Percentiles rank a stretch among this genome's conserved stretches.
Conservation (phyloP, 2,329 filamentous ascomycete species). For the Colletotrichum abscissum region DNA sequence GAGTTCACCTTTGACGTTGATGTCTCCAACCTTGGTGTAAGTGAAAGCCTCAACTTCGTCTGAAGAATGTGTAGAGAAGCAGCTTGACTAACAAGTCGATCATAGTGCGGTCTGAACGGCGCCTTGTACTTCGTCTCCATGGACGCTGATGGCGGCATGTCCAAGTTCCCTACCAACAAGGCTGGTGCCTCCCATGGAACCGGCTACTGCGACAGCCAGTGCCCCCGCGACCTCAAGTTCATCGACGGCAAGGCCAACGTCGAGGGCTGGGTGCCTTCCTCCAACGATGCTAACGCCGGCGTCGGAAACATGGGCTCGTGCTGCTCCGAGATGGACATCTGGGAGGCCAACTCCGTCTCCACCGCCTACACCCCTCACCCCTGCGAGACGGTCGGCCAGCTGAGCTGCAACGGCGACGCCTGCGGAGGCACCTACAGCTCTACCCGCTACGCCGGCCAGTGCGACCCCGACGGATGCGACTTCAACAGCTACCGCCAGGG, state of each 20-base stretch:
- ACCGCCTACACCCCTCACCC: slow-evolving; percentile 74
- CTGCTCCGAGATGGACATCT: slow-evolving; percentile 73
- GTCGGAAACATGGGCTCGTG: slow-evolving; percentile 63
- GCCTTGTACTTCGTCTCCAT: slow-evolving; percentile 75
- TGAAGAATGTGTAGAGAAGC: no score
- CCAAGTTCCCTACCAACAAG: slow-evolving; percentile 61
- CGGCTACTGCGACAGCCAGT: slow-evolving; percentile 65
- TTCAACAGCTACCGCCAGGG: slow-evolving; percentile 78
- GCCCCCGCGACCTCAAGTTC: slow-evolving; percentile 66
- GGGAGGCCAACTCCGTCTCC: slow-evolving; percentile 74
- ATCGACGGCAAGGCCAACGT: slow-evolving; percentile 67
- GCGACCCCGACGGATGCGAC: slow-evolving; percentile 77
- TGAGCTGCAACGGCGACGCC: slow-evolving; percentile 59
- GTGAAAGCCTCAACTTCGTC: not conserved
- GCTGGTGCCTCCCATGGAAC: slow-evolving; percentile 70
- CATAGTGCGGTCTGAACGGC: slow-evolving; percentile 76
- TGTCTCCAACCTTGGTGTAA: slow-evolving; percentile 64
- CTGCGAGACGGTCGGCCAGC: slow-evolving; percentile 63
- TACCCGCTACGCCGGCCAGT: slow-evolving; percentile 70
- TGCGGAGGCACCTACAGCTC: slow-evolving; percentile 65
- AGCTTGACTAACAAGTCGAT: not conserved
- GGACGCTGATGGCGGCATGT: slow-evolving; percentile 66
- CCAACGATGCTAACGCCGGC: slow-evolving; percentile 65
- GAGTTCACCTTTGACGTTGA: slow-evolving; percentile 81
- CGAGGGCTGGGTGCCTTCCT: slow-evolving; percentile 61